phyloP scores from a whole-genome alignment of 2,329 filamentous ascomycete genomes.

The Trichophyton equinum region DNA sequence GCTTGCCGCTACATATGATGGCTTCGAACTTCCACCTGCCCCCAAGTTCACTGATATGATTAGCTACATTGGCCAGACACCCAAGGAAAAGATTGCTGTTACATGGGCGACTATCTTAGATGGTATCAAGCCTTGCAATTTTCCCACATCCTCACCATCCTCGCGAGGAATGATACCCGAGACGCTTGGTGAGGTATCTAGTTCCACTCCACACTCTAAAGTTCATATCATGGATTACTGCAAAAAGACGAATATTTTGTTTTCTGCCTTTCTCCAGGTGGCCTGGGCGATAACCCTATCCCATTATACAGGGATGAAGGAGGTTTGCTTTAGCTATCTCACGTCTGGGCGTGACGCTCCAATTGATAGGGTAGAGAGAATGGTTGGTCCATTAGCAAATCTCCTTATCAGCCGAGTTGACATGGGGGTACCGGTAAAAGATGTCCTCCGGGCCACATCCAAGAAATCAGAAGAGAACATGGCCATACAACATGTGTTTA shows the following conservation, averaged over 20 bases:
- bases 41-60: background rate
- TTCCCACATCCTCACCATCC: background rate
- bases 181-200: background rate
- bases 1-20: background rate
- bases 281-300: constrained; percentile 42
- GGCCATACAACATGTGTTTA: constrained; percentile 48
- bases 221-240: constrained; percentile 6
- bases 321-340: constrained; percentile 44
- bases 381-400: constrained; percentile 34
- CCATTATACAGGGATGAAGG: constrained; percentile 34
- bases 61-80: background rate
- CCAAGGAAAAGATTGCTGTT: background rate
- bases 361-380: constrained; percentile 36
- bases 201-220: background rate
- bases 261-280: constrained; percentile 40
- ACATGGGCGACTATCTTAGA: background rate
- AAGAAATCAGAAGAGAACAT: constrained; percentile 45
- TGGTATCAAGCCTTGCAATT: background rate
- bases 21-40: background rate
- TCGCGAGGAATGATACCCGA: background rate
- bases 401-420: constrained; percentile 30
- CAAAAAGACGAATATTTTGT: constrained; percentile 21
- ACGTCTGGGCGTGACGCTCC: constrained; percentile 43
- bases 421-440: constrained; percentile 27
- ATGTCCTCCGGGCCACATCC: constrained; percentile 47